Evolutionary conservation across 345 rosid genomes (phyloP), one percentile per base, ranked within the genome.

Genomic region (Citrus australasica): DNA sequence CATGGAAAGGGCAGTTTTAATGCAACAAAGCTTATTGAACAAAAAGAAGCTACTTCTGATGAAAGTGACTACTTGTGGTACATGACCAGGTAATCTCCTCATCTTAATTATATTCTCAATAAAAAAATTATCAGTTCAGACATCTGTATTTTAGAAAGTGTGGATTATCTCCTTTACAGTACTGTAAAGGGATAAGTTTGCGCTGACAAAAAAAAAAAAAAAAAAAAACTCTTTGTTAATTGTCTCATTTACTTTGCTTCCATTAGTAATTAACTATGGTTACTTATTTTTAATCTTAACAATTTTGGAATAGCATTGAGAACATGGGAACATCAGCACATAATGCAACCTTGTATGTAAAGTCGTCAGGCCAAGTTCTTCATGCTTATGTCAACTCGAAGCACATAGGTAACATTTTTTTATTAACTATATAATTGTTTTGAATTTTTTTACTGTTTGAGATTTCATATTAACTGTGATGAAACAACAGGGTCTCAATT

Each of bases 301-400:
- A 17, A 53, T 19, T 17, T 53, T 53, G 58, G 22, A 53, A 53
- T 53, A 53, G 58, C 8, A 16, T 53, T 53, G 58, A 53, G 58
- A 53, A 53, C 58, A 53, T 53, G 58, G 58, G 58, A 53, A 5
- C 58, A 53, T 53, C 58, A 17, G 0, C 7, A 17, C 6, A 46
- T 24, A 16, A 72, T 32, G 48, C 59, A 9, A 62, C 58, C n/a
- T 82, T 79, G 1, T 51, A 32, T 10, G 78, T 83, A 21, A 48
- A 72, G 6, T 79, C 81, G 2, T 53, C 68, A 0, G 81, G 85
- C 11, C 83, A 76, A 24, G 60, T 67, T 14, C n/a, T 83, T 40
- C 85, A 83, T 73, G 85, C 81, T 27, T 83, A 76, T 69, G 71
- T 83, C 11, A 79, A 83, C 53, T 83, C 76, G 8, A 72, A 55